Percentiles rank a stretch among this genome's conserved stretches.
phyloP scores from a whole-genome alignment of 306 rosid genomes.

The Cyamopsis tetragonoloba region DNA sequence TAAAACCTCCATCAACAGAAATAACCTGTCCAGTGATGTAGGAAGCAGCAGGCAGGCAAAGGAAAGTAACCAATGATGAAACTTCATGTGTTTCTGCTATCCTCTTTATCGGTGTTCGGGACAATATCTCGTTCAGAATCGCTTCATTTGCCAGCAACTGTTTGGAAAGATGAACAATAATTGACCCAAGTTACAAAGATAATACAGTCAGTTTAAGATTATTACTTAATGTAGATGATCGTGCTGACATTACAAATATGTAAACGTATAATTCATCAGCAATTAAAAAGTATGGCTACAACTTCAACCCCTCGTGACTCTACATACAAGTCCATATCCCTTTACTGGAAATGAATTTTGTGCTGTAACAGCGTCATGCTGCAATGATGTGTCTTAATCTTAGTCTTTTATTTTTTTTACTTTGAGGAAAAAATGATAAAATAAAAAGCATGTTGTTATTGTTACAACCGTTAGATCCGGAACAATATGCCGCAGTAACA shows the following conservation, averaged over 20 bases:
- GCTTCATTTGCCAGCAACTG: conserved; percentile 52
- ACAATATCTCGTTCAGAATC: conserved; percentile 35
- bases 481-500: no score
- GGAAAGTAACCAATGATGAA: conserved; percentile 77
- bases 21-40: conserved; percentile 78
- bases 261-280: not conserved
- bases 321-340: not conserved
- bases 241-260: not conserved
- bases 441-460: no score
- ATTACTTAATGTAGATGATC: not conserved
- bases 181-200: not conserved
- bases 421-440: no score
- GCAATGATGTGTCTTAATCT: no score
- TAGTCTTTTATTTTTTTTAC: no score
- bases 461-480: no score
- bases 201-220: conserved; percentile 1
- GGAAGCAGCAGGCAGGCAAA: conserved; percentile 83
- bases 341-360: no score
- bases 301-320: not conserved
- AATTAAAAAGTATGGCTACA: not conserved
- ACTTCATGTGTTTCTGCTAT: conserved; percentile 75
- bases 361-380: no score
- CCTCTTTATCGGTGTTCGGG: conserved; percentile 59
- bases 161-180: conserved; percentile 2
- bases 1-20: conserved; percentile 75